Conservation (phyloP, 306 rosid species). For the Senna tora region DNA sequence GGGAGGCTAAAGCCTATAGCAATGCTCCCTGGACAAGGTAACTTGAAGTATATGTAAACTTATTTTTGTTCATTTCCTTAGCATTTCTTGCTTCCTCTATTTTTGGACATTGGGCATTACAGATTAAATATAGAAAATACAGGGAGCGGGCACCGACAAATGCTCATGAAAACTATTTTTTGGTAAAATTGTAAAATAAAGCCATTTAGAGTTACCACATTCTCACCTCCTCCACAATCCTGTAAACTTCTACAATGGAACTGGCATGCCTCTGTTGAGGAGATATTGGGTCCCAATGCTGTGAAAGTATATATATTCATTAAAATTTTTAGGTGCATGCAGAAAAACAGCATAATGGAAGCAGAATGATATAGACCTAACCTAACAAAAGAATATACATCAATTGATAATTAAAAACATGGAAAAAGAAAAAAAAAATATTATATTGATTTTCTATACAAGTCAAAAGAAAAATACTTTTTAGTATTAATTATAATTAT, state of each 20-base stretch:
- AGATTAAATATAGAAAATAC: constrained; percentile 14
- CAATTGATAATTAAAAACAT: constrained; percentile 11
- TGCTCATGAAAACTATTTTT: constrained; percentile 16
- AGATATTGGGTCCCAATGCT: constrained; percentile 94
- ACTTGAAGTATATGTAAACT: constrained; percentile 14
- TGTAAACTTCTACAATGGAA: constrained; percentile 94
- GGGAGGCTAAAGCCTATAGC: constrained; percentile 3
- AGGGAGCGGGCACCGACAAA: constrained; percentile 17
- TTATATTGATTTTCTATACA: background rate
- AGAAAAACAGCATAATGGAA: constrained; percentile 22
- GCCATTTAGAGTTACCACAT: constrained; percentile 9
- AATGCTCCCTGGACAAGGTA: constrained; percentile 22
- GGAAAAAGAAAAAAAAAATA: constrained; percentile 8
- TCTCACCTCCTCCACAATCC: constrained; percentile 97
- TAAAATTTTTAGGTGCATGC: constrained; percentile 30
- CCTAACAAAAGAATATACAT: constrained; percentile 8
- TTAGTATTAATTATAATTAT: too few relatives aligned
- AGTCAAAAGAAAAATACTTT: background rate
- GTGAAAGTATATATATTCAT: constrained; percentile 36
- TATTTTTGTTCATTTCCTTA: background rate
- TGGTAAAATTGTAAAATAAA: constrained; percentile 24
- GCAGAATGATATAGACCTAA: constrained; percentile 26
- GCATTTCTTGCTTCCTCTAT: too few relatives aligned
- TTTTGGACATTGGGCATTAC: too few relatives aligned
- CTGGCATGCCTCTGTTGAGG: constrained; percentile 94